phyloP scores from a whole-genome alignment of 2,329 filamentous ascomycete genomes.

The Fusarium nematophilum region DNA sequence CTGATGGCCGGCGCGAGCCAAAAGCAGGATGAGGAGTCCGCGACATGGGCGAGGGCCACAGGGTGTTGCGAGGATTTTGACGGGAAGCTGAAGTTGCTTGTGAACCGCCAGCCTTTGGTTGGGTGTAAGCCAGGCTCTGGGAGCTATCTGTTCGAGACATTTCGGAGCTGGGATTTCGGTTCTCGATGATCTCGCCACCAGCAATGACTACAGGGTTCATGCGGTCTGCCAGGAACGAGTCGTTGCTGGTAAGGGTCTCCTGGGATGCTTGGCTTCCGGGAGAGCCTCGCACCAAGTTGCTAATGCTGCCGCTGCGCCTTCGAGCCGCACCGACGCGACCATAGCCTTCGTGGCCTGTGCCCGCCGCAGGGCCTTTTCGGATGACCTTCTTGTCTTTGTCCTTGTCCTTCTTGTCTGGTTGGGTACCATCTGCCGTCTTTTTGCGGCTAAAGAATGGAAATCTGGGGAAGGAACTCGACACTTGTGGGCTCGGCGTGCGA shows the following conservation, averaged over 20 bases:
- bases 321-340: slow-evolving; percentile 71
- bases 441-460: slow-evolving; percentile 84
- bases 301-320: slow-evolving; percentile 71
- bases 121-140: slow-evolving; percentile 56
- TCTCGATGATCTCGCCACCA: slow-evolving; percentile 71
- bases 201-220: slow-evolving; percentile 75
- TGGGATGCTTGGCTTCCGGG: slow-evolving; percentile 60
- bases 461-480: slow-evolving; percentile 67
- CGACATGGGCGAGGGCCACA: slow-evolving; percentile 67
- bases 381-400: slow-evolving; percentile 52
- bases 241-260: slow-evolving; percentile 62
- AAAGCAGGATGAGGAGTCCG: slow-evolving; percentile 44
- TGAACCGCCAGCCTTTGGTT: slow-evolving; percentile 53
- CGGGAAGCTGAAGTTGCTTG: slow-evolving; percentile 54
- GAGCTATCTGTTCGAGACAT: slow-evolving; percentile 62
- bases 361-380: slow-evolving; percentile 85
- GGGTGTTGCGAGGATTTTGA: slow-evolving; percentile 55
- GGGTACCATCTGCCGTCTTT: slow-evolving; percentile 67
- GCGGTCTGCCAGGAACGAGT: slow-evolving; percentile 70
- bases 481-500: slow-evolving; percentile 65
- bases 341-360: slow-evolving; percentile 94
- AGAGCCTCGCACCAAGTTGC: slow-evolving; percentile 59
- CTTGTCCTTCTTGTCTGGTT: slow-evolving; percentile 65
- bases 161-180: slow-evolving; percentile 65
- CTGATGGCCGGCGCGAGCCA: slow-evolving; percentile 59